Percentiles rank a stretch among this genome's conserved stretches.
Evolutionary conservation across 2,329 filamentous ascomycete genomes (phyloP).

Genomic region (Cladophialophora yegresii): DNA sequence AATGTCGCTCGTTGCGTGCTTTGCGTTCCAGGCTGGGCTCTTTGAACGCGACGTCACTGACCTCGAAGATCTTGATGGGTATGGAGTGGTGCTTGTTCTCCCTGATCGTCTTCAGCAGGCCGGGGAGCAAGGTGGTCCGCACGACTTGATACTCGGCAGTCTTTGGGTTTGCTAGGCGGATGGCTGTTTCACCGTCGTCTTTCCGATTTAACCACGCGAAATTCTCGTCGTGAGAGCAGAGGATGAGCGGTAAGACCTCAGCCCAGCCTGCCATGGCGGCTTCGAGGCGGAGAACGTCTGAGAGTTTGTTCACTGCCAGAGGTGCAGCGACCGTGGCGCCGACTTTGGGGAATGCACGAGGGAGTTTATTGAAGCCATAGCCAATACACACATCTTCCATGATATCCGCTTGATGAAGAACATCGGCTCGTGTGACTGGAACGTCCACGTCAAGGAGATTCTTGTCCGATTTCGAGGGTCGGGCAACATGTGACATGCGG

Average conservation of each 20-base stretch:
- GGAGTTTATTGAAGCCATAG: slow-evolving; percentile 96
- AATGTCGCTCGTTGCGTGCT: slow-evolving; percentile 89
- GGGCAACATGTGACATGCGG: slow-evolving; percentile 86
- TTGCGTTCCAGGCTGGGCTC: slow-evolving; percentile 78
- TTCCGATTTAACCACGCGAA: slow-evolving; percentile 91
- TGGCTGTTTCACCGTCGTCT: slow-evolving; percentile 79
- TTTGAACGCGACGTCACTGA: slow-evolving; percentile 89
- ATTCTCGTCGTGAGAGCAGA: slow-evolving; percentile 98
- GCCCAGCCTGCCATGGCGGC: slow-evolving; percentile 93
- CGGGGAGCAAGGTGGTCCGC: slow-evolving; percentile 80
- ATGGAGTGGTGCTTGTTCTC: slow-evolving; percentile 89
- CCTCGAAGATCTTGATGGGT: slow-evolving; percentile 90
- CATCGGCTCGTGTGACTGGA: slow-evolving; percentile 86
- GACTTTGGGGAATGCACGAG: slow-evolving; percentile 81
- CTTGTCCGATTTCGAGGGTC: slow-evolving; percentile 67
- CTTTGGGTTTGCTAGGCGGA: slow-evolving; percentile 89
- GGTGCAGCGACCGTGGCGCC: slow-evolving; percentile 83
- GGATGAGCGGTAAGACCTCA: slow-evolving; percentile 92
- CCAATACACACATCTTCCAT: slow-evolving; percentile 98
- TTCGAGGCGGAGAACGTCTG: slow-evolving; percentile 85
- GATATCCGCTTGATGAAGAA: slow-evolving; percentile 94
- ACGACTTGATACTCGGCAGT: slow-evolving; percentile 92
- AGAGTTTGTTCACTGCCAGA: slow-evolving; percentile 88
- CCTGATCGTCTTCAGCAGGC: slow-evolving; percentile 86
- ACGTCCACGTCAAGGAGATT: slow-evolving; percentile 79